These are phyloP conservation scores for Rhodotorula taiwanensis DNA, from an alignment of 768 basidiomycete species.

Conservation along the genomic window DNA sequence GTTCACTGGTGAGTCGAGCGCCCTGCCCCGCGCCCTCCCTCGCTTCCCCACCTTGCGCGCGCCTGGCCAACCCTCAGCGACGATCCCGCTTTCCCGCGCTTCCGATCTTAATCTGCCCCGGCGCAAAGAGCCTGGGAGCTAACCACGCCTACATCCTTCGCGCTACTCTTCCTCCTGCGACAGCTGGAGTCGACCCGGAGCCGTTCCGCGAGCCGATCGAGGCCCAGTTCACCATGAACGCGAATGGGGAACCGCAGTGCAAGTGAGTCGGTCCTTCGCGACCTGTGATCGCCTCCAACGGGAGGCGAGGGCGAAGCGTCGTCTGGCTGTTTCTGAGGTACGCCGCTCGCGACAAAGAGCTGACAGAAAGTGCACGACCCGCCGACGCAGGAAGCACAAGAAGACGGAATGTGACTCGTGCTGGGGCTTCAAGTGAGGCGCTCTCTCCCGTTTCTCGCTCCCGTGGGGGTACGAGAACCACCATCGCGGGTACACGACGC, in stretches of 20 bases:
- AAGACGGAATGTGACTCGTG: constrained; percentile 13
- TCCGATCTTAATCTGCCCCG: too few species aligned
- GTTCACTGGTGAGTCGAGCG: constrained; percentile 12
- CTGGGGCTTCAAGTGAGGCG: constrained; percentile 6
- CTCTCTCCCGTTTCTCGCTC: neutral
- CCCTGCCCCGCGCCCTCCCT: too few species aligned
- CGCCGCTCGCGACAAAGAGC: too few species aligned
- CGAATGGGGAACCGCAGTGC: constrained; percentile 24
- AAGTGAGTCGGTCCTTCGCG: too few species aligned
- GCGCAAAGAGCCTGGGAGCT: too few species aligned
- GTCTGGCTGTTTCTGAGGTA: neutral
- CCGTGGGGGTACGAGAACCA: too few species aligned
- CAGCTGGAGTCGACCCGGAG: neutral
- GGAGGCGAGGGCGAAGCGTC: too few species aligned
- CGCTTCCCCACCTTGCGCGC: neutral
- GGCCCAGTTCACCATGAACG: constrained; percentile 11
- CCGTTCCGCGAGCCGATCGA: constrained; percentile 6
- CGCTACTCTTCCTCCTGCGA: neutral
- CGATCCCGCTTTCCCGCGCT: neutral
- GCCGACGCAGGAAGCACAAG: constrained; percentile 15
- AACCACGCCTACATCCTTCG: neutral
- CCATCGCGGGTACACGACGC: too few species aligned
- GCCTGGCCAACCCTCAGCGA: neutral
- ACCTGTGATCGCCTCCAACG: too few species aligned
- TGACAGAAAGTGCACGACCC: too few species aligned